phyloP scores from a whole-genome alignment of 208 protist genomes.

The Willaertia magna region DNA sequence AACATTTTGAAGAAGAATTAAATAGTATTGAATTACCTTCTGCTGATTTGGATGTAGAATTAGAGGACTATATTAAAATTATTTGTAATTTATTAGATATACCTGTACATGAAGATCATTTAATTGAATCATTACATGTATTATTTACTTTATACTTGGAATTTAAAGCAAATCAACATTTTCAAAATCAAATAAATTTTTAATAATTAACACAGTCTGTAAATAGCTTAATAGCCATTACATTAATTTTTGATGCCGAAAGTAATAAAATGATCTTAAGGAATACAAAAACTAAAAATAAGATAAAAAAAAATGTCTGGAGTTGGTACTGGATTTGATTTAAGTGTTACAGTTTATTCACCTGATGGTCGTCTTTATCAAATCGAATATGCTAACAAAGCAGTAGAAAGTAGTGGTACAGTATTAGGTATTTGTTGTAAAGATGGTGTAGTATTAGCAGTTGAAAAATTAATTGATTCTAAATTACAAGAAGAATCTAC shows the following conservation, averaged over 20 bases:
- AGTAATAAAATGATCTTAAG: too few species aligned
- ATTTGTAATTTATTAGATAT: slow-evolving; percentile 89
- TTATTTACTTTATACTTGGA: slow-evolving; percentile 92
- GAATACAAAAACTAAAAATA: not conserved
- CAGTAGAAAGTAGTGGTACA: slow-evolving; percentile 96
- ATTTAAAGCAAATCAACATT: slow-evolving; percentile 82
- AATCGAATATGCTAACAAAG: slow-evolving; percentile 98
- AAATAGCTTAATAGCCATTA: not conserved
- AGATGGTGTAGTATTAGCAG: slow-evolving; percentile 94
- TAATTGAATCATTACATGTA: slow-evolving; percentile 92
- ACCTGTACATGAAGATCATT: slow-evolving; percentile 73
- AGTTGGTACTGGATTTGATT: slow-evolving; percentile 68
- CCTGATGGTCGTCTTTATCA: slow-evolving; percentile 98
- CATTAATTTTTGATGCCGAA: too few species aligned
- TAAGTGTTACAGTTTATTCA: slow-evolving; percentile 91
- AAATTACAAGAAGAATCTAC: slow-evolving; percentile 85
- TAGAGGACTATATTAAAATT: slow-evolving; percentile 78
- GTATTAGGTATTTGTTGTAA: slow-evolving; percentile 84
- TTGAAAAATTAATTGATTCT: slow-evolving; percentile 92
- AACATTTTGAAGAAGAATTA: slow-evolving; percentile 81
- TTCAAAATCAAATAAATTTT: slow-evolving; percentile 34
- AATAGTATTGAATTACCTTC: slow-evolving; percentile 67
- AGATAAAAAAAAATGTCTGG: not conserved
- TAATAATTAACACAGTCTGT: not conserved
- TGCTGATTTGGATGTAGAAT: slow-evolving; percentile 70